These are phyloP conservation scores for Rutstroemia sp. DNA, from an alignment of 2,329 filamentous ascomycete genomes.

Conservation along the genomic window DNA sequence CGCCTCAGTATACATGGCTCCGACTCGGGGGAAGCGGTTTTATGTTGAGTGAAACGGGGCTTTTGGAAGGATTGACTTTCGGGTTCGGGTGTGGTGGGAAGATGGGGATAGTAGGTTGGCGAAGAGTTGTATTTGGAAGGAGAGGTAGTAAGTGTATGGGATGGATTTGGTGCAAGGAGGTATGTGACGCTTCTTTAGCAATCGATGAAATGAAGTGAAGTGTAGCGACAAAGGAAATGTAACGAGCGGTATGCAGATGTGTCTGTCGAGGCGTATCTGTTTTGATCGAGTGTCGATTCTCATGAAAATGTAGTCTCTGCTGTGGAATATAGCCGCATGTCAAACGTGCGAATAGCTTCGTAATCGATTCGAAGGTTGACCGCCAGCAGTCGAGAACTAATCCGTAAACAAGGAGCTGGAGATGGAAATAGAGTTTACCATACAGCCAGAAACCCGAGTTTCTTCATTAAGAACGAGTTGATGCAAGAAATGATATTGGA, in stretches of 20 bases:
- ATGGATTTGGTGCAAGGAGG: background rate
- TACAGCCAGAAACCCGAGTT: too few species aligned
- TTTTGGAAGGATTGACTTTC: background rate
- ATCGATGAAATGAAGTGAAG: background rate
- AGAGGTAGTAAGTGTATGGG: background rate
- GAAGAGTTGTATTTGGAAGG: background rate
- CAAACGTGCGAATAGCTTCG: background rate
- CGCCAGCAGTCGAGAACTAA: too few species aligned
- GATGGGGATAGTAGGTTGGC: background rate
- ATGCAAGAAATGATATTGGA: too few species aligned
- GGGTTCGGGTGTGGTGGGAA: background rate
- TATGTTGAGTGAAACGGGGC: background rate
- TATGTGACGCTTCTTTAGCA: background rate
- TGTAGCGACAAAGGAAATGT: background rate
- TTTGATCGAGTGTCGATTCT: background rate
- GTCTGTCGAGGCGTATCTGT: background rate
- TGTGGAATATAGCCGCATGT: background rate
- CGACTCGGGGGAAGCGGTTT: background rate
- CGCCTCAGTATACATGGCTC: background rate
- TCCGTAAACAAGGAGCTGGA: too few species aligned
- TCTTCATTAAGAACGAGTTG: too few species aligned
- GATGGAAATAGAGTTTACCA: too few species aligned
- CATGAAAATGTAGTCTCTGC: background rate
- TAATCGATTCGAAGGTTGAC: background rate
- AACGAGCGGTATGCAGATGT: background rate